A percentile compares a stretch with the other conserved stretches of the same genome.
phyloP scores from a whole-genome alignment of 176 grass and related monocot genomes.

The Cenchrus americanus region DNA sequence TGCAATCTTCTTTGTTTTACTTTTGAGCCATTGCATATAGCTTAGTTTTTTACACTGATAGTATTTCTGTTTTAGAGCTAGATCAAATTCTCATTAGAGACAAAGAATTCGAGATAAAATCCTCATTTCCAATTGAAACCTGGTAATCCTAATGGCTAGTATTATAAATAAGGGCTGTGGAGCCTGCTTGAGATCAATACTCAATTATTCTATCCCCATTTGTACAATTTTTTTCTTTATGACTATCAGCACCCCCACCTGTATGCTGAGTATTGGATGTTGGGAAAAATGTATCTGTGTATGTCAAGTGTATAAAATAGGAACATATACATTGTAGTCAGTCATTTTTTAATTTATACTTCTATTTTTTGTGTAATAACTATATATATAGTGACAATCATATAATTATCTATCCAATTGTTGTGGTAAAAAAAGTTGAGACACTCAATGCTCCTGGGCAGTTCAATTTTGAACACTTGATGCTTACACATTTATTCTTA shows the following conservation, averaged over 20 bases:
- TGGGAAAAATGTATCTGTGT: neutral
- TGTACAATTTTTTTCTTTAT: conserved; percentile 17
- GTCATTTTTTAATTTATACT: conserved; percentile 26
- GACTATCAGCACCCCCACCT: neutral
- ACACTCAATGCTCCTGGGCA: conserved; percentile 1
- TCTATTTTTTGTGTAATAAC: neutral
- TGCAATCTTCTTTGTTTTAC: neutral
- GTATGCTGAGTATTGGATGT: conserved; percentile 29
- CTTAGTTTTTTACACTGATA: neutral
- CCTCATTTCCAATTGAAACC: neutral
- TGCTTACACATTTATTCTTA: conserved; percentile 26
- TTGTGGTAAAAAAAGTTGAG: neutral
- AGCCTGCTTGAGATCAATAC: neutral
- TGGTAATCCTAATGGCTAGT: neutral
- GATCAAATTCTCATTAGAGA: neutral
- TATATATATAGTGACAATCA: conserved; percentile 23
- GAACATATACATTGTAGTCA: neutral
- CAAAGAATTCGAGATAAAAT: neutral
- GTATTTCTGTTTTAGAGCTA: neutral
- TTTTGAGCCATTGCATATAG: neutral
- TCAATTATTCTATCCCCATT: neutral
- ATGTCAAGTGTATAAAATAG: conserved; percentile 30
- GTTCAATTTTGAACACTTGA: conserved; percentile 22
- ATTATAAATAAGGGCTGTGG: neutral
- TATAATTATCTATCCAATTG: neutral